Conservation (phyloP, 306 rosid species). For the Prunus mira region DNA sequence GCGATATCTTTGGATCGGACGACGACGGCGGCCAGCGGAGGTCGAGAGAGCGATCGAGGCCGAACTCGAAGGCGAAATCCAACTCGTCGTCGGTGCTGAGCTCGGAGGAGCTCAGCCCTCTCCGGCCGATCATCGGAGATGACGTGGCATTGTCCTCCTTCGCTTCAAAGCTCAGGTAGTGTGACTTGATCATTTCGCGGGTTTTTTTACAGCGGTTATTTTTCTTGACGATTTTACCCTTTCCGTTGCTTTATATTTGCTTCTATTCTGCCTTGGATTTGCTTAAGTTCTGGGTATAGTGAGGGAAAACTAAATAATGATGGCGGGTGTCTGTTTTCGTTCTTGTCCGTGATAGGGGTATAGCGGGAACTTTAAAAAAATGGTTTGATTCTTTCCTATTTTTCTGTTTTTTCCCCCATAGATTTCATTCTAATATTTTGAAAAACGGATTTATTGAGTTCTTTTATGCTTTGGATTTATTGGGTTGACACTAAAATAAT, state of each 20-base stretch:
- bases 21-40: conserved; percentile 45
- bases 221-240: conserved; percentile 35
- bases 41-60: conserved; percentile 75
- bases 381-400: not conserved
- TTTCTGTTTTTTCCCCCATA: not conserved
- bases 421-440: not conserved
- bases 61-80: conserved; percentile 56
- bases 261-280: not conserved
- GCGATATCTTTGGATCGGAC: conserved; percentile 67
- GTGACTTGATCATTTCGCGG: not conserved
- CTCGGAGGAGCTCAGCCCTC: conserved; percentile 83
- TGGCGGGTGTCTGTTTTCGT: not conserved
- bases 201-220: not conserved
- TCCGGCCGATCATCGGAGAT: conserved; percentile 51
- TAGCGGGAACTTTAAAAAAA: not conserved
- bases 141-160: conserved; percentile 69
- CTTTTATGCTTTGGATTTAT: not conserved
- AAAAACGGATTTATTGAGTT: not conserved
- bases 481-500: not conserved
- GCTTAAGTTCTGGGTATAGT: not conserved
- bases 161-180: conserved; percentile 77
- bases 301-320: not conserved
- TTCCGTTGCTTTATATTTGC: not conserved
- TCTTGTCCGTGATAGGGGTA: too few relatives aligned
- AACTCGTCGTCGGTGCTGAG: conserved; percentile 75